Percentiles rank a stretch among this genome's conserved stretches.
Evolutionary conservation across 305 asterid species (phyloP).

Genomic region (Salvia sclarea): DNA sequence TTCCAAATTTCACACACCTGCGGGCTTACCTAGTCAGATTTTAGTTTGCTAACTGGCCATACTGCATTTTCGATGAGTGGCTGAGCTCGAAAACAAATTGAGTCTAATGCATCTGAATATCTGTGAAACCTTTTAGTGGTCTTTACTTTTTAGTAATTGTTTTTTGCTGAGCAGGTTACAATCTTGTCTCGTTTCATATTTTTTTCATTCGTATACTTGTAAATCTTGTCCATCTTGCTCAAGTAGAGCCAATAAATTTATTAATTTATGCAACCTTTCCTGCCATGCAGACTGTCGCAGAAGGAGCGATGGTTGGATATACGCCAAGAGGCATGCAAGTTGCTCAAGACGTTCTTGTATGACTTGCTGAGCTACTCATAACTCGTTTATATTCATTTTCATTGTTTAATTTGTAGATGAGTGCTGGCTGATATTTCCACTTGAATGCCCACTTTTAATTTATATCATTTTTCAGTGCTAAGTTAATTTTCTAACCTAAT

Average conservation of each 20-base stretch:
- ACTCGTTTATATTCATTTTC: background rate
- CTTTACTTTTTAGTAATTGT: background rate
- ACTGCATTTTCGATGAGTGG: background rate
- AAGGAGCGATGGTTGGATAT: constrained; percentile 89
- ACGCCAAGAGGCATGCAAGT: constrained; percentile 86
- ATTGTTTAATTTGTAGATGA: background rate
- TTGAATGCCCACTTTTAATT: background rate
- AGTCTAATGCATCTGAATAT: background rate
- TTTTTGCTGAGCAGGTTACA: background rate
- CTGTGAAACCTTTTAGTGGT: background rate
- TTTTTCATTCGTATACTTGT: background rate
- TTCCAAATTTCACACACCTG: background rate
- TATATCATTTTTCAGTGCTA: constrained; percentile 2
- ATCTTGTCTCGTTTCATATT: background rate
- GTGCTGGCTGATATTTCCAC: background rate
- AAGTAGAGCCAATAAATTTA: constrained; percentile 17
- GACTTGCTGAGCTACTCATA: constrained; percentile 7
- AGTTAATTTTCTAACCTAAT: constrained; percentile 7
- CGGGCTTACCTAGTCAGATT: constrained; percentile 9
- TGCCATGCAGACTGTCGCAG: constrained; percentile 65
- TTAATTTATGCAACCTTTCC: constrained; percentile 29
- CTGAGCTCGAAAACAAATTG: background rate
- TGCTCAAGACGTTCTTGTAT: constrained; percentile 86
- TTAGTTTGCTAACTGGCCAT: background rate
- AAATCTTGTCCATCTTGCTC: background rate